A percentile compares a stretch with the other conserved stretches of the same genome.
These are phyloP conservation scores for Suhomyces chickasaworum DNA, from an alignment of 1,139 yeast species.

Conservation along the genomic window DNA sequence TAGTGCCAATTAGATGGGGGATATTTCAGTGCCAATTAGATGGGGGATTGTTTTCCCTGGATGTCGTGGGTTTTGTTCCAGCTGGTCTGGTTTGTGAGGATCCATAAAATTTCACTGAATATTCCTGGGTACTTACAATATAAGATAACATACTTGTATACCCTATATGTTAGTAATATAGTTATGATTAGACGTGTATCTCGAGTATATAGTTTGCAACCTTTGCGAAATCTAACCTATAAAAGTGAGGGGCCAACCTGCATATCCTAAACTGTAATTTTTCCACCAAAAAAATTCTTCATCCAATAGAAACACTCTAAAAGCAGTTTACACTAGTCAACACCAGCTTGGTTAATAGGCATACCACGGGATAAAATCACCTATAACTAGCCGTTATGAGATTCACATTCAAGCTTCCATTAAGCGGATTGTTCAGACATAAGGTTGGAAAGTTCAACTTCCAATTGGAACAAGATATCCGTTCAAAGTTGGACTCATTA, in stretches of 20 bases:
- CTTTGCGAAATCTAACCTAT: conserved; percentile 3
- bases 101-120: too few species aligned
- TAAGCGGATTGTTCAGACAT: conserved; percentile 41
- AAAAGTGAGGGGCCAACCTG: background rate
- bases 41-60: too few species aligned
- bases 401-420: conserved; percentile 47
- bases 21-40: too few species aligned
- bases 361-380: conserved; percentile 1
- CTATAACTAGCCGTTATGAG: conserved; percentile 30
- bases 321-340: conserved; percentile 18
- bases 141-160: too few species aligned
- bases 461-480: conserved; percentile 46
- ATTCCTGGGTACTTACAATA: too few species aligned
- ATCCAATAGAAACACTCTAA: conserved; percentile 24
- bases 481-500: conserved; percentile 47
- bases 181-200: too few species aligned
- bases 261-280: conserved; percentile 10
- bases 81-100: background rate
- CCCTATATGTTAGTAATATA: too few species aligned
- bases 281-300: conserved; percentile 16
- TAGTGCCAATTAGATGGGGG: too few species aligned
- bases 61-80: background rate
- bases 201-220: background rate
- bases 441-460: conserved; percentile 44
- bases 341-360: conserved; percentile 11